phyloP scores from a whole-genome alignment of 192 early-diverging fungal genomes.

The Podila verticillata region DNA sequence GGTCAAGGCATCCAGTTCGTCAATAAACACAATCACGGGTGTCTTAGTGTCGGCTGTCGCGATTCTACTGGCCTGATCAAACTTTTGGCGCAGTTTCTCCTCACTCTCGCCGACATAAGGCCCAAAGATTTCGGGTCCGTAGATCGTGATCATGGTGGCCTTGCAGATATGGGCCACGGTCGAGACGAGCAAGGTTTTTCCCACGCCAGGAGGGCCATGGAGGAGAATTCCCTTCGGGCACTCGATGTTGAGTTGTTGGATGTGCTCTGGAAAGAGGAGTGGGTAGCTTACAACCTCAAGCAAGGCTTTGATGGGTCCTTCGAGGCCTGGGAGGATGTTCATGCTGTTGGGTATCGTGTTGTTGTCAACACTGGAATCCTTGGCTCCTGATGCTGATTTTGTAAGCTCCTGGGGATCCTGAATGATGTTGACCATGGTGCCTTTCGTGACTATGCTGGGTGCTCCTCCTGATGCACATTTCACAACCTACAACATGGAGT shows the following conservation, averaged over 20 bases:
- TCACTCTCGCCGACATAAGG: slow-evolving; percentile 92
- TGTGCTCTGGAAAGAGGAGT: slow-evolving; percentile 68
- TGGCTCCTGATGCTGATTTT: not conserved
- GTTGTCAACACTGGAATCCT: not conserved
- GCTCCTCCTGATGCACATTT: not conserved
- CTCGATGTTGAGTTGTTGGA: slow-evolving; percentile 75
- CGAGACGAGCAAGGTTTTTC: slow-evolving; percentile 90
- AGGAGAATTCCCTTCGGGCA: slow-evolving; percentile 88
- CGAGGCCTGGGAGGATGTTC: slow-evolving; percentile 69
- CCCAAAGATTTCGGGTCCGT: slow-evolving; percentile 87
- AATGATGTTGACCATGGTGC: slow-evolving; percentile 24
- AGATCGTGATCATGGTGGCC: slow-evolving; percentile 77
- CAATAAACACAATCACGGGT: slow-evolving; percentile 93
- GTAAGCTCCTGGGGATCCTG: slow-evolving; percentile 1
- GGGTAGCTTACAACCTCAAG: slow-evolving; percentile 85
- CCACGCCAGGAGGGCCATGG: slow-evolving; percentile 95
- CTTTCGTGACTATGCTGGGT: slow-evolving; percentile 16
- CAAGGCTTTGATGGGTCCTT: slow-evolving; percentile 76
- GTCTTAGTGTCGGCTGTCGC: slow-evolving; percentile 25
- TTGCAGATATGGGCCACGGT: slow-evolving; percentile 69
- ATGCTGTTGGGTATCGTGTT: slow-evolving; percentile 2
- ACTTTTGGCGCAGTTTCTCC: slow-evolving; percentile 73
- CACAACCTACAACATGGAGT: slow-evolving; percentile 8
- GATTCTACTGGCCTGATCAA: slow-evolving; percentile 69
- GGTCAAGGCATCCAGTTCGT: slow-evolving; percentile 90